Evolutionary conservation across 768 basidiomycete species (phyloP), one percentile per base, ranked within the genome.

Genomic region (Pleurotus citrinopileatus): DNA sequence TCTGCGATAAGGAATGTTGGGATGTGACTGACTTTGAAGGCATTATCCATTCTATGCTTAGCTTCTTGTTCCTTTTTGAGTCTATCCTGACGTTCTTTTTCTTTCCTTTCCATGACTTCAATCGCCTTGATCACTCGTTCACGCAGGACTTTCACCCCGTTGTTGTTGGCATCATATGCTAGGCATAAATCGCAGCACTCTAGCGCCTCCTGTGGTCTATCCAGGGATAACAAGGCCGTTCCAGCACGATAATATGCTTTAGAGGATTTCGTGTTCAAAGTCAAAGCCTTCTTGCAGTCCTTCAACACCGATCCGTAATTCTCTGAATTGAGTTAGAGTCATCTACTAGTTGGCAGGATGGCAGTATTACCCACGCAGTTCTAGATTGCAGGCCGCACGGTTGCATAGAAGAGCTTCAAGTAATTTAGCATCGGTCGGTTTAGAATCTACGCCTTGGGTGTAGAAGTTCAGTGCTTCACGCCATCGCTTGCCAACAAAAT

Each of bases 241-340:
- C 86, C 86, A 7, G 94, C 94, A 29, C 97, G 86, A 65, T 91
- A 97, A 59, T 85, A 84, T 2, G 92, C 92, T 64, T 99, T 98
- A 1, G 87, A 79, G 2, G 86, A 84, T 40, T 69, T 74, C 0
- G 77, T 69, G 62, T 90, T 88, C n/a, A 82, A 53, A 0, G 65
- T 65, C 25, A 97, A 71, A 0, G 83, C 90, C 51, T 73, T 80
- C 8, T 91, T 89, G 64, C 91, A 92, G 67, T 98, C 97, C 56
- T 81, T 78, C 40, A 99, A 76, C 5, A 92, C 92, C 23, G 83
- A 80, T 7, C 94, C 91, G 61, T 89, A 89, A 67, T 98, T 99
- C 67, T 89, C 94, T 94, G 64, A 42, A 15, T 27, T 7, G 13
- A 9, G 29, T 19, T 32, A 40, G 13, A 36, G n/a, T n/a, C n/a